Conservation (phyloP, 176 grass and related monocot species). For the Tillandsia fasciculata region DNA sequence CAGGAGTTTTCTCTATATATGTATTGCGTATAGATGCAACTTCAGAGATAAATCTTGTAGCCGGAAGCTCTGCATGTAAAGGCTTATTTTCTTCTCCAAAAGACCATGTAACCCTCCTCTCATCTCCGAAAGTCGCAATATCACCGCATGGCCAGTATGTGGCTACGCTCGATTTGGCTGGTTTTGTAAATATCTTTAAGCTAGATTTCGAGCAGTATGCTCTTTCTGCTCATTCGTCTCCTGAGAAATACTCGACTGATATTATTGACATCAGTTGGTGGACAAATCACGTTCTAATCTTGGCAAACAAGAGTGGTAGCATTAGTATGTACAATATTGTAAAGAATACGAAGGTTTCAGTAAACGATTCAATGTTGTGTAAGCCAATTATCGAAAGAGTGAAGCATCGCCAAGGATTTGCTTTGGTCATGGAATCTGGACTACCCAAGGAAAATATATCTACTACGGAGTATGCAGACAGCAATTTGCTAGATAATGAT, state of each 20-base stretch:
- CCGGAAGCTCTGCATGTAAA: constrained; percentile 37
- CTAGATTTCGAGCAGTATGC: constrained; percentile 29
- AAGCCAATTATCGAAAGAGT: constrained; percentile 60
- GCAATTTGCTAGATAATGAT: constrained; percentile 10
- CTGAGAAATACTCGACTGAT: constrained; percentile 25
- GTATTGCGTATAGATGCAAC: constrained; percentile 32
- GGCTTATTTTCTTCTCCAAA: constrained; percentile 50
- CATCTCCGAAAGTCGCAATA: constrained; percentile 71
- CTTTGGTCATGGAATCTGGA: constrained; percentile 68
- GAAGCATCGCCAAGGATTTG: constrained; percentile 41
- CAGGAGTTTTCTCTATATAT: constrained; percentile 59
- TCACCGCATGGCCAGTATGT: constrained; percentile 68
- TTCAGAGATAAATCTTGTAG: constrained; percentile 41
- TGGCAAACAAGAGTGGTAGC: constrained; percentile 38
- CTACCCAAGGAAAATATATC: constrained; percentile 25
- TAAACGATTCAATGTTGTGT: constrained; percentile 46
- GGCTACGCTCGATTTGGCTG: constrained; percentile 70
- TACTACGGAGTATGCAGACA: constrained; percentile 18
- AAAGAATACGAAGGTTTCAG: constrained; percentile 40
- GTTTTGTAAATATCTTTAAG: constrained; percentile 52
- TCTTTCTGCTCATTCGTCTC: constrained; percentile 42
- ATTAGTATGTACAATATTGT: constrained; percentile 63
- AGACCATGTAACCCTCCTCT: constrained; percentile 29
- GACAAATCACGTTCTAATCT: constrained; percentile 68
- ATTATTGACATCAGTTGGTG: constrained; percentile 86